Base-by-base conservation (phyloP, 176 grass and related monocot species). In the Musa troglodytarum region DNA sequence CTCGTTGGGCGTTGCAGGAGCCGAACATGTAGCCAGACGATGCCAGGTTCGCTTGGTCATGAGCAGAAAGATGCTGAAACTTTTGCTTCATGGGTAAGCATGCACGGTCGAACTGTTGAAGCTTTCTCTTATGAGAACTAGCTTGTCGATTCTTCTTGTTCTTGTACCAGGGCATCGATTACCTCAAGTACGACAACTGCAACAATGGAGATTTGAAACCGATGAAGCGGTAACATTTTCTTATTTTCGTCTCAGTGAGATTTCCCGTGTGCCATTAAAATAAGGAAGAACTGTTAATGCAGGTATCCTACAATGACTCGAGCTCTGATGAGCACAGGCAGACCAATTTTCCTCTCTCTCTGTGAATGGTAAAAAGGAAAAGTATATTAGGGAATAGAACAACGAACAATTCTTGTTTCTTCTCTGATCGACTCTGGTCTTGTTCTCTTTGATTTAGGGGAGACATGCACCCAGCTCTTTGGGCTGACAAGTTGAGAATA, bases 151-250 rank as follows among this genome's bases (percentile, higher is more conserved):
- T 43, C 34, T 43, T 43, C 4, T 0, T 43, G 0, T 43, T 43
- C 3, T 43, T 4, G 0, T 43, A 59, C 11, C 82, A 99, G 95
- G 91, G 84, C 17, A 79, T 94, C 8, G 95, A 99, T 83, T 99
- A 94, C 85, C 83, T 99, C 2, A 99, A 94, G 86, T 92, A 99
- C 55, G 95, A 94, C 73, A 99, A 99, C 75, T 99, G 95, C 77
- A 88, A 99, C 73, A 94, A 94, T 76, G 91, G 83, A 25, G 83
- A 89, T 73, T 17, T 78, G 57, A 93, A 89, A 81, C 88, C 91
- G 64, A 79, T 84, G 61, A 26, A 86, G 65, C 84, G 95, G 92
- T 95, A 82, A 59, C 7, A 23, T 69, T 49, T 8, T 61, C 53
- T 23, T 9, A 0, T 43, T 5, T 43, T 43, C 4, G 4, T 43